A percentile compares a stretch with the other conserved stretches of the same genome.
phyloP scores from a whole-genome alignment of 371 early-diverging fungal genomes.

The Mortierella polycephala region DNA sequence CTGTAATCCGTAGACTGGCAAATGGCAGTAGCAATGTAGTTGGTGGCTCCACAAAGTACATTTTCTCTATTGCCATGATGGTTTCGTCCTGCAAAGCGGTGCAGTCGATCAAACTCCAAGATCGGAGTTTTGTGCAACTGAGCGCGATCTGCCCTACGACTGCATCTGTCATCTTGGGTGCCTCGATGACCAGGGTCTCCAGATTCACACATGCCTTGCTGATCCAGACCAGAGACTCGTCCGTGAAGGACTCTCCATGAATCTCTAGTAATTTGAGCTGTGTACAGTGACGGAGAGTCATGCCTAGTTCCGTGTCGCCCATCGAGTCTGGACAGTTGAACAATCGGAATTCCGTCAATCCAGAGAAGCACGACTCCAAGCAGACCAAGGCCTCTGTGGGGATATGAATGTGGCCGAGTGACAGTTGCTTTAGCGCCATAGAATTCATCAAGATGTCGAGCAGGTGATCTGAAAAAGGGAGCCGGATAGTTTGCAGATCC shows the following conservation, averaged over 20 bases:
- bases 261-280: constrained; percentile 34
- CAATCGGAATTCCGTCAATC: constrained; percentile 24
- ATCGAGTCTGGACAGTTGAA: constrained; percentile 33
- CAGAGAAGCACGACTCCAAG: constrained; percentile 27
- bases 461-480: constrained; percentile 42
- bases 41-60: constrained; percentile 5
- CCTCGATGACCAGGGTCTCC: constrained; percentile 24
- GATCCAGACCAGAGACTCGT: constrained; percentile 37
- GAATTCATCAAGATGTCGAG: constrained; percentile 33
- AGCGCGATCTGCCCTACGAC: constrained; percentile 24
- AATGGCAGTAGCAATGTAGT: background rate
- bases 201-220: constrained; percentile 19
- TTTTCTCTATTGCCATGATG: constrained; percentile 10
- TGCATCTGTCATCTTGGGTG: constrained; percentile 27
- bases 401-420: constrained; percentile 25
- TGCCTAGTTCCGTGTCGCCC: constrained; percentile 18
- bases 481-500: constrained; percentile 19
- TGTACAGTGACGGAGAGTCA: constrained; percentile 19
- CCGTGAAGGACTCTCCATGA: constrained; percentile 47
- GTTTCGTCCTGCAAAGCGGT: constrained; percentile 8
- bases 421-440: constrained; percentile 18
- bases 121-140: constrained; percentile 18
- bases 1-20: background rate
- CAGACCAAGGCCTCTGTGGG: constrained; percentile 16
- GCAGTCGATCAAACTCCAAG: constrained; percentile 40